phyloP scores from a whole-genome alignment of 2,329 filamentous ascomycete species.

The Chaetomiaceae sp. region DNA sequence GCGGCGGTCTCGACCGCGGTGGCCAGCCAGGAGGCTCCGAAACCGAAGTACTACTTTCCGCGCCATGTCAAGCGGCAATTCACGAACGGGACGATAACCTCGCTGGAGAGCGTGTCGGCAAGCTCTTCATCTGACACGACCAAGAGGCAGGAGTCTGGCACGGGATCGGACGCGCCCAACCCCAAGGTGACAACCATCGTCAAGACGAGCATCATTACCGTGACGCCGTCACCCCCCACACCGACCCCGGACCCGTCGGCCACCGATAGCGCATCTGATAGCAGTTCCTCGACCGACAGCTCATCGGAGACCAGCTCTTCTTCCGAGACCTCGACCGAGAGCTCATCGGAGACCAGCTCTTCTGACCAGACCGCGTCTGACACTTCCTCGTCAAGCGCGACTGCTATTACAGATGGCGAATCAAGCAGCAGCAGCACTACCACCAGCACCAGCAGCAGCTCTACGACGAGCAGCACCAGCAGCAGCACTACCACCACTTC shows the following conservation, averaged over 20 bases:
- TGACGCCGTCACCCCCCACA: constrained; percentile 1
- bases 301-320: constrained; percentile 1
- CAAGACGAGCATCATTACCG: constrained; percentile 9
- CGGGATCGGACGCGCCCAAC: not conserved
- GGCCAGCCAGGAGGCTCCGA: constrained; percentile 37
- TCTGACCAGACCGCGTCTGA: not conserved
- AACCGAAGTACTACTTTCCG: constrained; percentile 54
- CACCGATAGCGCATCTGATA: not conserved
- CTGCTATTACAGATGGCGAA: no score
- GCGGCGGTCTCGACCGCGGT: constrained; percentile 44
- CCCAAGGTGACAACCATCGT: constrained; percentile 6
- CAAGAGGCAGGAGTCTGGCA: constrained; percentile 7
- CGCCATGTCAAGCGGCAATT: constrained; percentile 50
- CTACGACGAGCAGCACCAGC: not conserved
- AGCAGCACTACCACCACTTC: not conserved
- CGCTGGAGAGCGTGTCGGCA: constrained; percentile 15
- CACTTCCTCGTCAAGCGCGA: not conserved
- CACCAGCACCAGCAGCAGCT: not conserved
- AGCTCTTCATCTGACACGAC: constrained; percentile 9
- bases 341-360: not conserved
- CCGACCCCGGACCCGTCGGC: not conserved
- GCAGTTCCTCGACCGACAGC: not conserved
- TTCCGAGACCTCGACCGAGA: not conserved
- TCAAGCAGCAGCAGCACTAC: no score
- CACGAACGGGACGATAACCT: constrained; percentile 39